Evolutionary conservation across 1,284 basidiomycete species (phyloP).

Genomic region (Rhodotorula sp.): DNA sequence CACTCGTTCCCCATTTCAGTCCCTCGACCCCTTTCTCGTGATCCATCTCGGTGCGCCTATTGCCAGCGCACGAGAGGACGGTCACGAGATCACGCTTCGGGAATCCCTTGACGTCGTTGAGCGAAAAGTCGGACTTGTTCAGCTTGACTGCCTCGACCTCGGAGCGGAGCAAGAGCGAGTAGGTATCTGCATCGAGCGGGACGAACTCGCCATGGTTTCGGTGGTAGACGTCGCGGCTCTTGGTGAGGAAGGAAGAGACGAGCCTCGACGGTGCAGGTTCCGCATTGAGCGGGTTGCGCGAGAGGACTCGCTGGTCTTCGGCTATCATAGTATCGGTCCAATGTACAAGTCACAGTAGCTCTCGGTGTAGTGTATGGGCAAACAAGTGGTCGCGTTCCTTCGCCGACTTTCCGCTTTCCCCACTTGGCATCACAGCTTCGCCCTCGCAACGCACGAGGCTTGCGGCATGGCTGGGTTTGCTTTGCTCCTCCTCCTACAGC

Average conservation of each 20-base stretch:
- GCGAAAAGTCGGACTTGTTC: neutral
- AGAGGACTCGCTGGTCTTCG: conserved; percentile 14
- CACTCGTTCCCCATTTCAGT: conserved; percentile 33
- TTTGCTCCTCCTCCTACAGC: too few relatives aligned
- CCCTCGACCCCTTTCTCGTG: conserved; percentile 37
- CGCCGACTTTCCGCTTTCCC: too few relatives aligned
- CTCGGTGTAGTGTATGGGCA: too few relatives aligned
- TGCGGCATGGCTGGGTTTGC: too few relatives aligned
- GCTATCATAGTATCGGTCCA: neutral
- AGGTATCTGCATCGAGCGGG: neutral
- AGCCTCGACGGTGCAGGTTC: conserved; percentile 24
- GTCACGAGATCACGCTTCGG: neutral
- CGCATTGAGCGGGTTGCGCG: conserved; percentile 32
- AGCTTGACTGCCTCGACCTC: conserved; percentile 11
- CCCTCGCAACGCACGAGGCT: too few relatives aligned
- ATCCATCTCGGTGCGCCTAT: conserved; percentile 39
- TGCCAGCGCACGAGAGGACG: conserved; percentile 38
- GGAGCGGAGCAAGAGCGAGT: conserved; percentile 12
- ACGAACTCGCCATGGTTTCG: conserved; percentile 37
- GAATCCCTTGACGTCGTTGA: conserved; percentile 11
- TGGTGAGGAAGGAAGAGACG: conserved; percentile 18
- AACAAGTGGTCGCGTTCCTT: neutral
- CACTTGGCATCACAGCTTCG: too few relatives aligned
- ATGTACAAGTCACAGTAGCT: neutral
- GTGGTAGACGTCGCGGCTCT: conserved; percentile 10